A percentile compares a stretch with the other conserved stretches of the same genome.
phyloP scores from a whole-genome alignment of 306 rosid genomes.

The Lathyrus oleraceus region DNA sequence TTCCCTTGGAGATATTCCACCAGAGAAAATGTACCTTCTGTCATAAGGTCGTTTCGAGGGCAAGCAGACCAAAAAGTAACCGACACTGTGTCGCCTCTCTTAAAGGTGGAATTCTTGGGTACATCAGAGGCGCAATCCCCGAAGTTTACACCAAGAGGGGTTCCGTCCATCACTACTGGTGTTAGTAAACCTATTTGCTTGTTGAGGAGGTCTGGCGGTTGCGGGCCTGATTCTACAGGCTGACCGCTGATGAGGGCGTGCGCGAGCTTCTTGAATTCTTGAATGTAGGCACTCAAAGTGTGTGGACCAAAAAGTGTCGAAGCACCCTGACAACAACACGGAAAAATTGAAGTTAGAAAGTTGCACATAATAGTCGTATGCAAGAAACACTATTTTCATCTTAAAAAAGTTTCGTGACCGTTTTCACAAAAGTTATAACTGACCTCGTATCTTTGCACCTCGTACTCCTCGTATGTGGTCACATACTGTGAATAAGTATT shows the following conservation, averaged over 20 bases:
- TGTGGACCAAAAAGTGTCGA: constrained; percentile 95
- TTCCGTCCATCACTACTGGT: constrained; percentile 74
- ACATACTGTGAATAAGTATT: constrained; percentile 91
- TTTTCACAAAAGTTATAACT: constrained; percentile 38
- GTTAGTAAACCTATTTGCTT: constrained; percentile 77
- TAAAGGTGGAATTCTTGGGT: constrained; percentile 68
- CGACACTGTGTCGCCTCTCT: constrained; percentile 61
- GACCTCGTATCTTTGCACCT: constrained; percentile 94
- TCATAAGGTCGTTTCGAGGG: constrained; percentile 92
- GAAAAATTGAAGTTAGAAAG: constrained; percentile 19
- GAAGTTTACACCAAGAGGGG: constrained; percentile 61
- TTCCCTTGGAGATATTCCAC: constrained; percentile 71
- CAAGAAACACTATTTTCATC: constrained; percentile 7
- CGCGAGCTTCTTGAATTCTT: constrained; percentile 88
- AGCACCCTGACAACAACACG: constrained; percentile 73
- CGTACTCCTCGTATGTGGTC: constrained; percentile 83
- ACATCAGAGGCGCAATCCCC: constrained; percentile 74
- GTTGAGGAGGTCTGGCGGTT: constrained; percentile 79
- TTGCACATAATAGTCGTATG: background rate
- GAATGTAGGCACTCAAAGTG: constrained; percentile 84
- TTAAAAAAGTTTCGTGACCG: constrained; percentile 1
- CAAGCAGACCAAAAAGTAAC: constrained; percentile 87
- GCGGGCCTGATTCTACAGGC: constrained; percentile 68
- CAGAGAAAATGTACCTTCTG: constrained; percentile 88
- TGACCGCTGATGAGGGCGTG: constrained; percentile 52